Evolutionary conservation across 1,284 basidiomycete species (phyloP), one percentile per base, ranked within the genome.

Genomic region (Ceratobasidium sp.): DNA sequence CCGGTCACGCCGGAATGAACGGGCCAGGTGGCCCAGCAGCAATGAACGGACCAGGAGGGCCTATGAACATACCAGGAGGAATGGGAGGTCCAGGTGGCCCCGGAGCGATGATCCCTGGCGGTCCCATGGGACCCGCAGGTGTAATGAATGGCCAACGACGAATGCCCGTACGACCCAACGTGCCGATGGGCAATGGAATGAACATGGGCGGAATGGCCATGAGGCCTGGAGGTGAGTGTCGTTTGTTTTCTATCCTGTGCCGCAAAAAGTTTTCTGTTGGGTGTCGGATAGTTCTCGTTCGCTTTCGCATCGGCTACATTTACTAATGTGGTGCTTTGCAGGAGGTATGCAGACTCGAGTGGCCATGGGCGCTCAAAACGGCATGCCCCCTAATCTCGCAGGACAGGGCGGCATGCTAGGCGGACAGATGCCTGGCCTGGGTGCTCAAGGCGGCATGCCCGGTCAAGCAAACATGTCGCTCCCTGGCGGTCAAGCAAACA

Each of bases 311-410:
- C n/a, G n/a, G n/a, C n/a, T n/a, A n/a, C n/a, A n/a, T n/a, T n/a
- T n/a, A 59, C 41, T 59, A 5, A 55, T 32, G 23, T 34, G 30
- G 34, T 12, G 36, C 23, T 41, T 21, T 16, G n/a, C 52, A 57
- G 60, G 26, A 65, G 48, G 52, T n/a, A 65, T 69, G 64, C 64
- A 55, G 41, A 30, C 28, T 28, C 46, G 62, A 36, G 53, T 53
- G 62, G 30, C n/a, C 10, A 39, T 69, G 39, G 16, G 23, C 50
- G 36, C 43, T 36, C 64, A 55, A 46, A 28, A 28, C 32, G 62
- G 62, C 28, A 69, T 69, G 64, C 52, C 23, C 5, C 52, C 64
- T 28, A 45, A 45, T 39, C n/a, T 59, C 14, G 36, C n/a, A 59
- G 57, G 57, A 18, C 57, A 39, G n/a, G 55, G 55, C 2, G 57